Base-by-base conservation (phyloP, 2,329 filamentous ascomycete species). In the Magnaporthiopsis rhizophila region DNA sequence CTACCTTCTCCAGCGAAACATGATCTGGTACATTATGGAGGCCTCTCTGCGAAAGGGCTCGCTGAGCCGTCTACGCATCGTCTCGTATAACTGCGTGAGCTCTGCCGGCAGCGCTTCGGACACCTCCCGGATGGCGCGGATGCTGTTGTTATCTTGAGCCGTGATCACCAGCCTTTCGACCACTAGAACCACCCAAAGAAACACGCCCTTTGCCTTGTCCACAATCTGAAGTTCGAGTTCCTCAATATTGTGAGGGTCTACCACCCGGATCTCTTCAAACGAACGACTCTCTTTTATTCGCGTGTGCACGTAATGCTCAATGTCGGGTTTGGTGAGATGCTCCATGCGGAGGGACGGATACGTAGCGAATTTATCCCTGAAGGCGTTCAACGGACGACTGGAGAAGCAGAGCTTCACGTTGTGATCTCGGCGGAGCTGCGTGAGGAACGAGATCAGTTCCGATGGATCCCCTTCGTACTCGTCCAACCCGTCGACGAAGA, bases 171-270 rank as follows among this genome's bases (percentile, higher is more conserved):
- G 32, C 8, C 24, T 34, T 18, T 59, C 53, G n/a, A 63, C n/a
- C 8, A 63, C 62, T 3, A 63, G 57, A 3, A 59, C 62, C 30
- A 63, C 62, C 62, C 62, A 63, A 9, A 63, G 62, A 59, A 63
- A 63, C 1, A 63, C 62, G 5, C 62, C 62, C 9, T 21, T 11
- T n/a, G 62, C 62, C 26, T 59, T 63, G 7, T 59, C 62, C 4
- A 58, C 15, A 18, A 63, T 61, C n/a, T 61, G 32, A 15, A 8
- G 24, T 28, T 61, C 32, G 9, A 61, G 59, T 0, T 61, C 13
- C 1, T 50, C 12, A 18, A 61, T 28, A 12, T 32, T 38, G 6
- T 3, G 21, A 11, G 8, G 0, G 24, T 61, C 2, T 21, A 61
- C 3, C 7, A 0, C 15, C 21, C 59, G 34, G 6, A 61, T 28